Base-by-base conservation (phyloP, 2,329 filamentous ascomycete genomes). In the Calonectria honghensis region DNA sequence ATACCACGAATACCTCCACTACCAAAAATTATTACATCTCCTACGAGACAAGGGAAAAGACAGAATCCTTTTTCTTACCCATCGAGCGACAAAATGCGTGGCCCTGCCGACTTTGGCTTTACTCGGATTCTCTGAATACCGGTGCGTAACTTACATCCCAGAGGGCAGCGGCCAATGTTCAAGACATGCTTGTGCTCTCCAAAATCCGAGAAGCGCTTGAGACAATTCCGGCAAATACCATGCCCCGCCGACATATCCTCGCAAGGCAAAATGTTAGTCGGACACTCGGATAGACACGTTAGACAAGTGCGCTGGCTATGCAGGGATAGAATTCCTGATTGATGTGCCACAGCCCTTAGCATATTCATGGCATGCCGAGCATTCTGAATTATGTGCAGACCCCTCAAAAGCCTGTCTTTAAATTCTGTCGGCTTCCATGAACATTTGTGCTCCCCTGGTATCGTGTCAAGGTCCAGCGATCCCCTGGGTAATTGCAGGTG, bases 181-280 rank as follows among this genome's bases (percentile, higher is more conserved):
- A 76, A 5, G 20, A 69, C 50, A 2, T 70, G 64, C 1, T 59
- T 59, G 4, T 57, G 64, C 4, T 45, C 52, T 0, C 4, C 27
- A 29, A 37, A 27, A 2, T 24, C 6, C 11, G 67, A 24, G 37
- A 71, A 73, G 2, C 68, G 57, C 0, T 63, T 37, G 6, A 76
- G 63, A 16, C 75, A 76, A 1, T 5, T 52, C 2, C 73, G 57
- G 4, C 76, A 77, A n/a, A 77, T 66, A 0, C 76, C 76, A 3
- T 77, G 76, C 1, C 51, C 51, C 16, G 10, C 35, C 11, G 27
- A 14, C 14, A 27, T 27, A 31, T 24, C 27, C 4, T 13, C 27
- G 16, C 76, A 77, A 1, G 76, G 76, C 39, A 76, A 69, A 69
- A 77, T 74, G 5, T 76, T 74, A 1, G 72, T 76, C 2, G 74